phyloP scores from a whole-genome alignment of 192 early-diverging fungal genomes.

The Endogone sp. region DNA sequence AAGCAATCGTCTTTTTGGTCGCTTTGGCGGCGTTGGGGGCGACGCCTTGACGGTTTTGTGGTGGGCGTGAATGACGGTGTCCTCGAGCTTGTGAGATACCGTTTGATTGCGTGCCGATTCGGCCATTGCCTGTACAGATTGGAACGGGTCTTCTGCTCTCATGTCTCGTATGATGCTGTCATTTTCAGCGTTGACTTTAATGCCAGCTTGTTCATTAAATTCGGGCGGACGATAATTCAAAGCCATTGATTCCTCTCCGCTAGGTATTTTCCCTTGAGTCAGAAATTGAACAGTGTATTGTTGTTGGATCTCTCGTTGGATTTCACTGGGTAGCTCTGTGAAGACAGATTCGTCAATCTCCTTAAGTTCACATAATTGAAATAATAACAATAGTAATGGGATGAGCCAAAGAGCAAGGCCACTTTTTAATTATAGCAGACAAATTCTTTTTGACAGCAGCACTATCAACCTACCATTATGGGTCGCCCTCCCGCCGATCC shows the following conservation, averaged over 20 bases:
- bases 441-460: too few relatives aligned
- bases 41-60: not conserved
- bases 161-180: too few relatives aligned
- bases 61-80: not conserved
- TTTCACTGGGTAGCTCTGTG: conserved; percentile 29
- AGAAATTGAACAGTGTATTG: conserved; percentile 19
- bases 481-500: not conserved
- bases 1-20: not conserved
- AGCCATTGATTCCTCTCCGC: not conserved
- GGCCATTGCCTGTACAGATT: too few relatives aligned
- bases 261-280: not conserved
- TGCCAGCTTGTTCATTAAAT: not conserved
- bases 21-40: not conserved
- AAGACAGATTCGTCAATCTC: conserved; percentile 29
- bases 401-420: too few relatives aligned
- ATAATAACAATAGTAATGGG: too few relatives aligned
- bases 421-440: too few relatives aligned
- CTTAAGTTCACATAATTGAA: too few relatives aligned
- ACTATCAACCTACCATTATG: not conserved
- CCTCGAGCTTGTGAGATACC: not conserved
- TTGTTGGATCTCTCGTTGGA: conserved; percentile 28
- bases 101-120: not conserved
- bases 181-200: too few relatives aligned
- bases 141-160: too few relatives aligned
- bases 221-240: not conserved